phyloP scores from a whole-genome alignment of 306 rosid species.

The Cajanus cajan region DNA sequence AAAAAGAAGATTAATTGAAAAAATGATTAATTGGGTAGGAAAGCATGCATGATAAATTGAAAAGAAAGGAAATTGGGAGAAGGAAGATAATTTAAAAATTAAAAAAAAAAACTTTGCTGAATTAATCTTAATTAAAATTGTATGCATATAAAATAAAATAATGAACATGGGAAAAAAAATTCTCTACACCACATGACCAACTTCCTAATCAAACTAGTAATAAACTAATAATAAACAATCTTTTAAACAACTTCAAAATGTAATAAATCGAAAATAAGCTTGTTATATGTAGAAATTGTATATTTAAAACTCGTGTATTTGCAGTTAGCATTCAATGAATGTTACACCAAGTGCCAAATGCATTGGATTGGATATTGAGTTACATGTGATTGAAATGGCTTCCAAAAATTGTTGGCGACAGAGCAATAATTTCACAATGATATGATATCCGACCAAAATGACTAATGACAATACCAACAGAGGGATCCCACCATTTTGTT shows the following conservation, averaged over 20 bases:
- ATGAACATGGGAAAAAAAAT: not conserved
- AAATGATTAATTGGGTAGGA: no score
- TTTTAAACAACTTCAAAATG: not conserved
- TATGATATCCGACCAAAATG: constrained; percentile 33
- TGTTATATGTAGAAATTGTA: not conserved
- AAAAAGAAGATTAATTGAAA: no score
- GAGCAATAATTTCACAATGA: constrained; percentile 26
- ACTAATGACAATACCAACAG: constrained; percentile 27
- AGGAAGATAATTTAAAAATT: not conserved
- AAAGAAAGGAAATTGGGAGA: not conserved
- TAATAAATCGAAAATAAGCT: not conserved
- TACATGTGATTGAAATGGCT: not conserved
- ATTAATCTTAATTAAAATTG: not conserved
- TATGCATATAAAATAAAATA: not conserved
- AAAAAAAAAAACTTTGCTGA: not conserved
- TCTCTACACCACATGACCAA: not conserved
- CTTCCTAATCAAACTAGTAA: not conserved
- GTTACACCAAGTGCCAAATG: not conserved
- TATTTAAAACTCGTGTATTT: not conserved
- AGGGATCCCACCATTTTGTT: constrained; percentile 26
- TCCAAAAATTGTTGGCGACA: not conserved
- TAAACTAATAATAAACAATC: not conserved
- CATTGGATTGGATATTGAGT: not conserved
- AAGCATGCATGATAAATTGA: not conserved
- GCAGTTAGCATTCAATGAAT: constrained; percentile 15